These are phyloP conservation scores for Boletus albobrunnescens DNA, from an alignment of 1,284 basidiomycete genomes.

Conservation along the genomic window DNA sequence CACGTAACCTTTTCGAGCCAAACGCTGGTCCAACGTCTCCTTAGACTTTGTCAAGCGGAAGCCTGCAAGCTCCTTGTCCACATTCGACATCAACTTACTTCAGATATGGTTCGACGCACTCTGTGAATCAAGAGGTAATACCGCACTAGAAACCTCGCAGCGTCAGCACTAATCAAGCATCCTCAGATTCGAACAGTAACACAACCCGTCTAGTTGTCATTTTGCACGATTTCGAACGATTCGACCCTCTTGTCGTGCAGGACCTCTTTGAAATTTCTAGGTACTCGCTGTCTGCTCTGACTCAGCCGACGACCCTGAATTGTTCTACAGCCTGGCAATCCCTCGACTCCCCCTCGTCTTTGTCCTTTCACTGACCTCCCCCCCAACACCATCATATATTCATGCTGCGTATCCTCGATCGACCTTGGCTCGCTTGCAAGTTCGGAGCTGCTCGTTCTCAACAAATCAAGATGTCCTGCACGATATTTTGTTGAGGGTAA, in stretches of 20 bases:
- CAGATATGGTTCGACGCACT: constrained; percentile 53
- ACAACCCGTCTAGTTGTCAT: constrained; percentile 46
- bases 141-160: not conserved
- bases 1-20: constrained; percentile 1
- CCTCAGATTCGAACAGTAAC: constrained; percentile 16
- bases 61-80: constrained; percentile 48
- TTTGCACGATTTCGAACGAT: constrained; percentile 68
- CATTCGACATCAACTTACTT: constrained; percentile 56
- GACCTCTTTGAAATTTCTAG: constrained; percentile 69
- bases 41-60: constrained; percentile 39
- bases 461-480: constrained; percentile 45
- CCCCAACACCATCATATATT: constrained; percentile 53
- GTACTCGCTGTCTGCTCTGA: constrained; percentile 31
- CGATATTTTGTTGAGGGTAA: constrained; percentile 49
- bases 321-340: constrained; percentile 38
- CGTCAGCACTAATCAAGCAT: constrained; percentile 10
- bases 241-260: constrained; percentile 55
- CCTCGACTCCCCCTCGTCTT: constrained; percentile 56
- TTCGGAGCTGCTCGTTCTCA: constrained; percentile 48
- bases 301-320: constrained; percentile 1
- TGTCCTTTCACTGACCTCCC: constrained; percentile 54
- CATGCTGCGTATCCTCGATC: constrained; percentile 54
- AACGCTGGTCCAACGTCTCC: constrained; percentile 11
- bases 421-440: constrained; percentile 53
- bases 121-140: constrained; percentile 36